These are phyloP conservation scores for Lasiosphaeria hispida DNA, from an alignment of 495 filamentous ascomycete species.

Conservation along the genomic window DNA sequence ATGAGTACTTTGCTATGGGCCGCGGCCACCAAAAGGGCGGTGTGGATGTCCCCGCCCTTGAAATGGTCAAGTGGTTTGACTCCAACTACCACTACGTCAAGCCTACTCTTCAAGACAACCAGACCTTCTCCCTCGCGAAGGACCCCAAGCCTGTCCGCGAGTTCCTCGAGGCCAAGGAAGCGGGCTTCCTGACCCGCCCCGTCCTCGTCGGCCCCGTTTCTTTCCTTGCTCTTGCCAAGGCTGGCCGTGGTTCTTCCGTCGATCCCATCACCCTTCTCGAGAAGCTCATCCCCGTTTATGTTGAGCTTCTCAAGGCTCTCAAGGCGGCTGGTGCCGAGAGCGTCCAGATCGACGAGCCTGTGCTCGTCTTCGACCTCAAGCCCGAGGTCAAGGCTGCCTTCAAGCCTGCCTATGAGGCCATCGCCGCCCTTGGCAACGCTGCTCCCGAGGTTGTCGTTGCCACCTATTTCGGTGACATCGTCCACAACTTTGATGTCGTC, in stretches of 20 bases:
- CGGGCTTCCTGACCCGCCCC: conserved; percentile 86
- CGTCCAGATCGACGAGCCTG: conserved; percentile 97
- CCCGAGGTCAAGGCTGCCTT: conserved; percentile 90
- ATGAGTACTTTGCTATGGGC: conserved; percentile 99
- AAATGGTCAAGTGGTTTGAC: conserved; percentile 99
- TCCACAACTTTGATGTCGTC: conserved; percentile 94
- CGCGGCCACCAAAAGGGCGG: conserved; percentile 91
- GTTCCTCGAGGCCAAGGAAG: conserved; percentile 96
- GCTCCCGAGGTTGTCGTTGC: conserved; percentile 81
- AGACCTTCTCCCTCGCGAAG: conserved; percentile 82
- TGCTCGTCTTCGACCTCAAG: conserved; percentile 89
- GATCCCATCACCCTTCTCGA: conserved; percentile 89
- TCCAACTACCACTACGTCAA: conserved; percentile 99
- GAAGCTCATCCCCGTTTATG: conserved; percentile 88
- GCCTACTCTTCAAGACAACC: conserved; percentile 92
- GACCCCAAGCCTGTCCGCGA: conserved; percentile 92
- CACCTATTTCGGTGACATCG: conserved; percentile 98
- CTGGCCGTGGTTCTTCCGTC: conserved; percentile 87
- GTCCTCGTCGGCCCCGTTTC: conserved; percentile 94
- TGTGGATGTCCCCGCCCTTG: conserved; percentile 88
- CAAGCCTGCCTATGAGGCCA: conserved; percentile 93
- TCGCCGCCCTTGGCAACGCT: conserved; percentile 69
- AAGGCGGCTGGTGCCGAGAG: conserved; percentile 92
- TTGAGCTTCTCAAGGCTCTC: conserved; percentile 82
- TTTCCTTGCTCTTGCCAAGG: conserved; percentile 94